These are phyloP conservation scores for Trichoderma sp. DNA, from an alignment of 2,329 filamentous ascomycete species.

Conservation along the genomic window DNA sequence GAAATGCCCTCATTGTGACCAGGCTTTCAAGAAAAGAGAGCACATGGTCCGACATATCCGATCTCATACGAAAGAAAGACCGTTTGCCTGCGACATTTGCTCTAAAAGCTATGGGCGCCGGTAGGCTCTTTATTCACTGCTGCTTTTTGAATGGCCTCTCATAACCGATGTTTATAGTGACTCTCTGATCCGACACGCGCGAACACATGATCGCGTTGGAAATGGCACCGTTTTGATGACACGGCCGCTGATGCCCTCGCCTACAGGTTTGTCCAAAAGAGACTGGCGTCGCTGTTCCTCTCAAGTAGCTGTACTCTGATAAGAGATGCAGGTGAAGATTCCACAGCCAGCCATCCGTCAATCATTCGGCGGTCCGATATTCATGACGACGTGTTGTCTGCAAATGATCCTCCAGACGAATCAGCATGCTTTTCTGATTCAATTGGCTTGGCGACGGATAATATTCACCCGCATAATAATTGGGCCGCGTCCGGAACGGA, in stretches of 20 bases:
- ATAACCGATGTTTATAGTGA: background rate
- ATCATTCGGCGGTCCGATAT: background rate
- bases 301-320: background rate
- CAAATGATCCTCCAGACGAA: background rate
- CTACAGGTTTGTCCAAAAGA: background rate
- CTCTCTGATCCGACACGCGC: background rate
- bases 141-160: background rate
- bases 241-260: background rate
- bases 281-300: background rate
- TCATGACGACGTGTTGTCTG: background rate
- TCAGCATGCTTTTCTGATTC: background rate
- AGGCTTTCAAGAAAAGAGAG: conserved; percentile 19
- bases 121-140: background rate
- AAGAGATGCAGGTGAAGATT: background rate
- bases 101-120: conserved; percentile 15
- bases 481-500: background rate
- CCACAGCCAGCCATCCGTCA: background rate
- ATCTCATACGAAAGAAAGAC: conserved; percentile 22
- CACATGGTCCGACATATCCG: conserved; percentile 20
- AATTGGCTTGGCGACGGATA: background rate
- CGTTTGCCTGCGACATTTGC: conserved; percentile 18
- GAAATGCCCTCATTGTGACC: background rate
- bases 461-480: background rate
- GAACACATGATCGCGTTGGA: background rate
- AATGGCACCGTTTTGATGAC: background rate